Conservation (phyloP, 306 rosid species). For the Citrullus amarus region DNA sequence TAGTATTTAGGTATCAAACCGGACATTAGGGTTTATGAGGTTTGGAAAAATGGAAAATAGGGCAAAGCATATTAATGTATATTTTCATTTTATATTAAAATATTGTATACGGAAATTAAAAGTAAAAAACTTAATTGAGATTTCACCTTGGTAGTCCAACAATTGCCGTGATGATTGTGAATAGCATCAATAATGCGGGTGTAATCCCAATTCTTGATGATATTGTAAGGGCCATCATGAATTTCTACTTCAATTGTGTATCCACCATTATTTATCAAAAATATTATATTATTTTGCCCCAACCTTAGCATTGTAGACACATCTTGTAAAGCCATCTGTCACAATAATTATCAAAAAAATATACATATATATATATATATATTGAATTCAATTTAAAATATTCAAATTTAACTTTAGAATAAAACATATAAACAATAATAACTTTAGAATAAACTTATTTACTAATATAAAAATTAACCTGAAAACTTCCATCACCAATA, state of each 20-base stretch:
- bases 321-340: background rate
- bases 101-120: background rate
- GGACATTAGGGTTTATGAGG: too few species aligned
- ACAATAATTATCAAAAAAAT: too few species aligned
- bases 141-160: background rate
- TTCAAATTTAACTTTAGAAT: too few species aligned
- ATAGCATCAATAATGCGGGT: constrained; percentile 69
- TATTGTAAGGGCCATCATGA: constrained; percentile 86
- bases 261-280: constrained; percentile 30
- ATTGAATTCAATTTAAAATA: too few species aligned
- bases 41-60: too few species aligned
- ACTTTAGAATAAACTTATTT: too few species aligned
- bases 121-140: too few species aligned
- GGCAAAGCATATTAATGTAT: too few species aligned
- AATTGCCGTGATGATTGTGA: constrained; percentile 17
- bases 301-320: background rate
- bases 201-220: constrained; percentile 87
- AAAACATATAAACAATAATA: too few species aligned
- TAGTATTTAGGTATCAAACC: too few species aligned
- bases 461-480: background rate
- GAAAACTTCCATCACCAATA: background rate
- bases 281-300: constrained; percentile 50
- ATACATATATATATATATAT: too few species aligned
- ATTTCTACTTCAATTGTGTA: constrained; percentile 52
- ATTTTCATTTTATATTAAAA: too few species aligned